Evolutionary conservation across 495 filamentous ascomycete species (phyloP), one percentile per base, ranked within the genome.

Genomic region (Aspergillus diversus): DNA sequence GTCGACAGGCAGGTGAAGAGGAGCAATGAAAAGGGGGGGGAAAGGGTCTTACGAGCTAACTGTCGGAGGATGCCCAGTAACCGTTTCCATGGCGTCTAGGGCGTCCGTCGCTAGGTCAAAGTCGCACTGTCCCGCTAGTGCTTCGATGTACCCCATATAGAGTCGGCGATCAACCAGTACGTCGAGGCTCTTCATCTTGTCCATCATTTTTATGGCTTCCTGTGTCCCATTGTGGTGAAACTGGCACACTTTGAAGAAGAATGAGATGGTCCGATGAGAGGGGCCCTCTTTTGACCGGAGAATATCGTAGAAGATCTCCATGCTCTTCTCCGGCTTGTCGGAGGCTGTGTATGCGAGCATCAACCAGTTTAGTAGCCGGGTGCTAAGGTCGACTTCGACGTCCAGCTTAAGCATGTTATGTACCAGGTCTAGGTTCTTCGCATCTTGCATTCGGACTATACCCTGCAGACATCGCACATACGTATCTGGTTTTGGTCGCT

Each of bases 321-420:
- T 79, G 13, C 89, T 90, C 42, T 84, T 82, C 57, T 81, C 73
- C 0, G 87, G 78, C 54, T 86, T 78, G 1, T 83, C 90, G 70
- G 87, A 90, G 1, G 83, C 82, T 3, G 83, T 83, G 69, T 96
- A 94, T 0, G 89, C 95, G 32, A 93, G 79, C 90, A 99, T 97
- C 32, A 99, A 78, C 0, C 88, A 84, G 66, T 97, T 97, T 55
- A 87, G 81, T 1, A 98, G 72, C 53, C 77, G 78, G 2, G 94
- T 97, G 70, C 86, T 88, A 15, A 89, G 80, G 60, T 95, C 88
- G 39, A 98, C 80, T 48, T 85, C 81, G 8, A 86, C 78, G 75
- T 98, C 95, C 64, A 98, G 86, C 74, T 96, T 97, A 51, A 97
- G 81, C 85, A 96, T 92, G 68, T 97, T 97, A 71, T 96, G 90